These are phyloP conservation scores for Schizosaccharomyces lindneri DNA, from an alignment of 805 yeast species.

Conservation along the genomic window DNA sequence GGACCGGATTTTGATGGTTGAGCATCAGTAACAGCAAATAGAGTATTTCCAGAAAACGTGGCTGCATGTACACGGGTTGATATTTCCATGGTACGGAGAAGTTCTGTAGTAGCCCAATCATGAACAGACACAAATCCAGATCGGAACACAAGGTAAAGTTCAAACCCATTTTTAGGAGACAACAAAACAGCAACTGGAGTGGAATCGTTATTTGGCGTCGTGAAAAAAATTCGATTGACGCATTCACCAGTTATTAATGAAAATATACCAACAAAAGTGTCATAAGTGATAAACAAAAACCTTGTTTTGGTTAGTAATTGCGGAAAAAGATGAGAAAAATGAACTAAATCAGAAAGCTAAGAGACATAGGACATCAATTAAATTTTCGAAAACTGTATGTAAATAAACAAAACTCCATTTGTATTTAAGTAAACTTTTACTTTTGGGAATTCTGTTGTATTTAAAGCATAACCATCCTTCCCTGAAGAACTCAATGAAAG, in stretches of 20 bases:
- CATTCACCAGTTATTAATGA: neutral
- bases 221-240: neutral
- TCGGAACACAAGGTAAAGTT: neutral
- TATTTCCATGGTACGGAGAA: neutral
- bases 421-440: no score
- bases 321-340: neutral
- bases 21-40: neutral
- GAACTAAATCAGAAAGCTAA: neutral
- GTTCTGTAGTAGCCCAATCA: conserved; percentile 1
- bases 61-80: neutral
- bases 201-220: neutral
- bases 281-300: neutral
- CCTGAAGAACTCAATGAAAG: no score
- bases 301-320: neutral
- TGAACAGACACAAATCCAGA: neutral
- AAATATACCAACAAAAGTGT: conserved; percentile 1
- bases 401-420: no score
- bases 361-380: no score
- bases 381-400: no score
- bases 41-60: neutral
- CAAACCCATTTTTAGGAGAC: neutral
- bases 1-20: neutral
- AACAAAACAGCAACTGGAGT: neutral
- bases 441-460: no score
- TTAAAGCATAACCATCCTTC: no score